Evolutionary conservation across 2,329 filamentous ascomycete genomes (phyloP), one percentile per base, ranked within the genome.

Genomic region (Lecanicillium sp.): DNA sequence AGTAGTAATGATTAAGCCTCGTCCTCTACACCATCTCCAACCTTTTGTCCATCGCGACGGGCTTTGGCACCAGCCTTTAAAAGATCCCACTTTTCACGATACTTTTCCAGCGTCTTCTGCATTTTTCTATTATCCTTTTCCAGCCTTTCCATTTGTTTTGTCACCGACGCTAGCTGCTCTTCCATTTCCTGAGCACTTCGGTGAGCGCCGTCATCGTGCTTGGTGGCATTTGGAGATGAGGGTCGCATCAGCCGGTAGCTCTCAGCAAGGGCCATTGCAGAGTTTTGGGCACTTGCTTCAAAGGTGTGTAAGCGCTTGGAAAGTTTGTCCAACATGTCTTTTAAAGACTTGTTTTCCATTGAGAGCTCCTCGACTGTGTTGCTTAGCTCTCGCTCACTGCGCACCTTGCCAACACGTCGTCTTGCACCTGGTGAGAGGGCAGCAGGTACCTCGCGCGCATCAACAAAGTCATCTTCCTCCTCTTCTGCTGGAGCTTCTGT

Each of bases 231-330:
- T 2, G 76, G 75, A 28, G 75, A 79, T 4, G 67, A 66, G 2
- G 75, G 73, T 12, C 71, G 65, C 60, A 77, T 73, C 5, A 81
- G 58, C n/a, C 77, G 68, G 56, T 79, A 80, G 49, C 86, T 94
- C 57, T 95, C 87, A 12, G 89, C 85, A 25, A 96, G 73, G 3
- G 87, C 86, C 62, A 89, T 76, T 38, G 83, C 85, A 28, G 84
- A 89, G 46, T 82, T 87, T 61, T 96, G 92, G 0, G 88, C 87
- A 51, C 86, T 89, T 29, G 87, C 81, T 60, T 98, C 90, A 64
- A 95, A 98, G 45, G 88, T 83, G 51, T 92, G 85, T n/a, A 98
- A 73, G 1, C 90, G 78, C 50, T 83, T 85, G 45, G 84, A 85
- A 27, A 95, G 74, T 35, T 86, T 87, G 59, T 96, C 89, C 8